Percentiles rank a stretch among this genome's conserved stretches.
Conservation (phyloP, 148 eudicot species). For the Persicaria tinctoria region DNA sequence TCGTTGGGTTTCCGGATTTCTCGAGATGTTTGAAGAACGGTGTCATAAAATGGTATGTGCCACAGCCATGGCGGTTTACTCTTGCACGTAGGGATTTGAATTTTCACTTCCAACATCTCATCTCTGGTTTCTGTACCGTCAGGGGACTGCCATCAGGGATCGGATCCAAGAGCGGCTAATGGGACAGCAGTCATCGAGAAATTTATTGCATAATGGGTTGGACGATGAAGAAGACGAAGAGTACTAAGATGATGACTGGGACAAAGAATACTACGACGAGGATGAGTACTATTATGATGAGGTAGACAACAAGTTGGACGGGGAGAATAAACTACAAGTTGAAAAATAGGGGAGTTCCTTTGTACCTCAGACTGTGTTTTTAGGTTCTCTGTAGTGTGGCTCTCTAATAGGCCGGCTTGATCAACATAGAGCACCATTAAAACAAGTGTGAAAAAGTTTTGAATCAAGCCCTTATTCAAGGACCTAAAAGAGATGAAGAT, state of each 20-base stretch:
- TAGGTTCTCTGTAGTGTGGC: too few relatives aligned
- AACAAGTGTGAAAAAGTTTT: too few relatives aligned
- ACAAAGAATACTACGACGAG: slow-evolving; percentile 22
- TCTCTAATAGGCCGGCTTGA: too few relatives aligned
- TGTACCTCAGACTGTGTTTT: too few relatives aligned
- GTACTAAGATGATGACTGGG: slow-evolving; percentile 29
- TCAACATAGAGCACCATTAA: too few relatives aligned
- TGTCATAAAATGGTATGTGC: slow-evolving; percentile 66
- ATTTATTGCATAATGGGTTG: slow-evolving; percentile 19
- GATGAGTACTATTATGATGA: slow-evolving; percentile 6
- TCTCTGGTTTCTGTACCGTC: neutral
- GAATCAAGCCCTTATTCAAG: too few relatives aligned
- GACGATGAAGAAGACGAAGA: slow-evolving; percentile 32
- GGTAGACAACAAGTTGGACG: slow-evolving; percentile 2
- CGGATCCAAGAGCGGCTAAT: slow-evolving; percentile 53
- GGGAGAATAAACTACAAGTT: neutral
- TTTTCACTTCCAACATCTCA: neutral
- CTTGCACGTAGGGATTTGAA: neutral
- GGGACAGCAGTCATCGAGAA: slow-evolving; percentile 21
- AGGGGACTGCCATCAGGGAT: slow-evolving; percentile 74
- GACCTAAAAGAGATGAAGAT: too few relatives aligned
- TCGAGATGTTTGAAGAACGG: slow-evolving; percentile 83
- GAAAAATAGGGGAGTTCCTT: neutral
- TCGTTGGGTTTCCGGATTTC: slow-evolving; percentile 75
- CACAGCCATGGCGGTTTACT: too few relatives aligned